Base-by-base conservation (phyloP, 768 basidiomycete species). In the Dentipellis sp. region DNA sequence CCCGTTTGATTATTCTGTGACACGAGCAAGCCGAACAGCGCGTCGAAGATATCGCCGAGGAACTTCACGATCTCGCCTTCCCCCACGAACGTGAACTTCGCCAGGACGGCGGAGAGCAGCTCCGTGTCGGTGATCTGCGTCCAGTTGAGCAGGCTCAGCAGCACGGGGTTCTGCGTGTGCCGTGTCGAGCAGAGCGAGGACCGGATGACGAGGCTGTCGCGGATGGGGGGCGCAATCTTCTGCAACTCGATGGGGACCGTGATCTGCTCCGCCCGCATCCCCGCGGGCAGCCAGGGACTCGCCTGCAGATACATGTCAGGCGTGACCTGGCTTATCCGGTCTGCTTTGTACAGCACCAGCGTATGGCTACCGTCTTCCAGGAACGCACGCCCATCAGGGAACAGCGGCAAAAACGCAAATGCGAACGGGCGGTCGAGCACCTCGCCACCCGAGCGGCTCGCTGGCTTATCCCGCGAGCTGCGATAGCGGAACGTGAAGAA, bases 51-150 rank as follows among this genome's bases (percentile, higher is more conserved):
- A 65, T 91, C 84, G 22, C 88, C 82, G 17, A 93, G 76, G 68
- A 93, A 94, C 68, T 94, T 94, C 68, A 94, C 88, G 37, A 94
- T 92, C 71, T 98, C 94, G 16, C 90, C 86, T 69, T 98, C 94
- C 9, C 89, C 86, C 16, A 94, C 93, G 66, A 94, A 97, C 2
- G 87, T 86, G 68, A 97, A 92, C 69, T 90, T 84, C 59, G 79
- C 77, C 53, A 98, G 79, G 11, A 91, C 81, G 0, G 82, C 79
- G 3, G 83, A 75, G 16, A 97, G 77, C 10, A 80, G 67, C 9
- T 86, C 83, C 56, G 79, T 78, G 56, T 88, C 82, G 1, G 67
- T 63, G 11, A 91, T 72, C 50, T 77, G 76, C 65, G 90, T 84
- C 94, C 94, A 97, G 61, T 81, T 81, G 53, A 95, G 73, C 49